Evolutionary conservation across 2,329 filamentous ascomycete genomes (phyloP).

Genomic region (Colletotrichum truncatum): DNA sequence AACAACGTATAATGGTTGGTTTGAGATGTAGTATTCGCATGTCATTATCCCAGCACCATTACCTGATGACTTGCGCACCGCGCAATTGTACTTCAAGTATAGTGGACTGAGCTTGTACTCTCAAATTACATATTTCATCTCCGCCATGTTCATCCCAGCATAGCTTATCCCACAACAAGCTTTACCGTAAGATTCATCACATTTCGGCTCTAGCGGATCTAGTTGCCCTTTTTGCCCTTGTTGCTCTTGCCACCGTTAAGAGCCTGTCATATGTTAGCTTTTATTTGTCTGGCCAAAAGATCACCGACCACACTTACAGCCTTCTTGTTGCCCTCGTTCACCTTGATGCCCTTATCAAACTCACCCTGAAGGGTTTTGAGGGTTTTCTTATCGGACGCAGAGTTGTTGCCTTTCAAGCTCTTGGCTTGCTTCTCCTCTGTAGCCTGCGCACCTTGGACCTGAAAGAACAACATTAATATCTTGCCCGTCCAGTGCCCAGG

Average conservation of each 20-base stretch:
- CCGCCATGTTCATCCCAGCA: background rate
- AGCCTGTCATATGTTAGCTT: background rate
- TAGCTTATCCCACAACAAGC: too few relatives aligned
- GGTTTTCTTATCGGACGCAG: background rate
- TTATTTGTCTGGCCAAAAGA: fast-evolving
- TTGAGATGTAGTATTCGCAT: too few relatives aligned
- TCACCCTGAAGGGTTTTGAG: background rate
- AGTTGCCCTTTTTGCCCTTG: background rate
- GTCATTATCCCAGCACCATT: too few relatives aligned
- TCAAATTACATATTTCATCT: background rate
- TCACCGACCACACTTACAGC: background rate
- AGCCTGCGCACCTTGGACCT: constrained; percentile 14
- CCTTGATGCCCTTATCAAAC: background rate
- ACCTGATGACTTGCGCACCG: background rate
- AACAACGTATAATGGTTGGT: too few relatives aligned
- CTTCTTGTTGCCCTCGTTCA: constrained; percentile 5
- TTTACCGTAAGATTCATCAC: background rate
- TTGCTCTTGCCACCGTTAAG: background rate
- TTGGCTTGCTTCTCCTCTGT: constrained; percentile 9
- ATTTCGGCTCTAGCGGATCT: fast-evolving
- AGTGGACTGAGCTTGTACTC: background rate
- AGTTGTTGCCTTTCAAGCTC: background rate
- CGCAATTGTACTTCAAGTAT: background rate
- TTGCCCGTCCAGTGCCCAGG: background rate
- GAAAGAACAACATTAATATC: too few relatives aligned